Evolutionary conservation across 2,329 filamentous ascomycete species (phyloP).

Genomic region (Xylaria sp.): DNA sequence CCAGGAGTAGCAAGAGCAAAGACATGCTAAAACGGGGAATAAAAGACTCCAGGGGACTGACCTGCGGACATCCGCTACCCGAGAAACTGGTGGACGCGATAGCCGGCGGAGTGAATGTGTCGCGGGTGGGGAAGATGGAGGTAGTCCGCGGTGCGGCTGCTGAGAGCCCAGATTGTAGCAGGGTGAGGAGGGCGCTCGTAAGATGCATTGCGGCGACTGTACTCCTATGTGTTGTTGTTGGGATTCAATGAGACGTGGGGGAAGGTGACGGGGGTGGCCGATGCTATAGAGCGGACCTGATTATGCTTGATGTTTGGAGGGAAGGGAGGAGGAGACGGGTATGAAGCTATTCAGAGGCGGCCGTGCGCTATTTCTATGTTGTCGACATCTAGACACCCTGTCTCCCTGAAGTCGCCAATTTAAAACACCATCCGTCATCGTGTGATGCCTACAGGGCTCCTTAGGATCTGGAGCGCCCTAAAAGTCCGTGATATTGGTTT

Average conservation of each 20-base stretch:
- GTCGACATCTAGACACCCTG: background rate
- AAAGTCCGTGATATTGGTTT: constrained; percentile 9
- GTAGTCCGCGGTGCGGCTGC: constrained; percentile 24
- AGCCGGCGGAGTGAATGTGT: constrained; percentile 34
- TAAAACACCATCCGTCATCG: constrained; percentile 9
- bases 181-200: constrained; percentile 3
- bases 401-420: constrained; percentile 2
- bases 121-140: background rate
- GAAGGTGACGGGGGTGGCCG: background rate
- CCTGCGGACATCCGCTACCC: constrained; percentile 41
- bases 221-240: background rate
- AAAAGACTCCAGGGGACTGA: no score
- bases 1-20: no score
- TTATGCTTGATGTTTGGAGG: background rate
- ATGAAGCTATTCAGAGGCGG: background rate
- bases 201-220: constrained; percentile 14
- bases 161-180: constrained; percentile 16
- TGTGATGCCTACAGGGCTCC: background rate
- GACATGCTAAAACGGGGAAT: no score
- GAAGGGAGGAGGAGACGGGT: background rate
- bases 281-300: no score
- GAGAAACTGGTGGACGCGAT: constrained; percentile 40
- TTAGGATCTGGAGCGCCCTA: constrained; percentile 16
- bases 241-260: background rate
- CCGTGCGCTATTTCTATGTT: constrained; percentile 18